These are phyloP conservation scores for Colletotrichum melonis DNA, from an alignment of 2,329 filamentous ascomycete genomes.

Conservation along the genomic window DNA sequence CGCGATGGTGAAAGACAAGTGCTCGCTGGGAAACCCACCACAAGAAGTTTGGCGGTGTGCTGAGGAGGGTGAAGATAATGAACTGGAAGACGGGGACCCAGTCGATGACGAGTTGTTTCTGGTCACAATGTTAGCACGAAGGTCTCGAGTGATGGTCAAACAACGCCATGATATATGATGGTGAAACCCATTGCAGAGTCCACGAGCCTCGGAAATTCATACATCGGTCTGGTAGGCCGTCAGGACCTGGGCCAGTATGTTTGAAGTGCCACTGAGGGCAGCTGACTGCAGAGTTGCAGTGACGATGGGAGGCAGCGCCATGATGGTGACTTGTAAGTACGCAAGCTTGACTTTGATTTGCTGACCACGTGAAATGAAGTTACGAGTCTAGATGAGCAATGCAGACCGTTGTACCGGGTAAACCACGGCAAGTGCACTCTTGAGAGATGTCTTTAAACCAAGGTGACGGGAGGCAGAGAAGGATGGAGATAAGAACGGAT, in stretches of 20 bases:
- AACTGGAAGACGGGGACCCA: conserved; percentile 80
- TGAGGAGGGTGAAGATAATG: conserved; percentile 77
- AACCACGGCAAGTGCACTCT: not conserved
- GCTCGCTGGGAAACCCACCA: conserved; percentile 66
- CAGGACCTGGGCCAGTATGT: conserved; percentile 79
- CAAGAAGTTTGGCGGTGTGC: conserved; percentile 84
- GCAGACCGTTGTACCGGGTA: not conserved
- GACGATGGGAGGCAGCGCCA: conserved; percentile 63
- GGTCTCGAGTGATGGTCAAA: not conserved
- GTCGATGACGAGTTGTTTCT: conserved; percentile 73
- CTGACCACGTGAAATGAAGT: not conserved
- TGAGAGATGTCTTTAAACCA: not conserved
- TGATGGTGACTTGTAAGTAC: conserved; percentile 31
- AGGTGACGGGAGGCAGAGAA: not conserved
- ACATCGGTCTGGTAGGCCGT: conserved; percentile 71
- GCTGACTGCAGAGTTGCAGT: conserved; percentile 74
- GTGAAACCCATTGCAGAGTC: not conserved
- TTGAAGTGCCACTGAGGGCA: conserved; percentile 74
- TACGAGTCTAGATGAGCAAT: not conserved
- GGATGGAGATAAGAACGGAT: not conserved
- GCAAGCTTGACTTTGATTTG: not conserved
- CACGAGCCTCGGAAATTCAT: conserved; percentile 39
- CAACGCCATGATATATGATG: not conserved
- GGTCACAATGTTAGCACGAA: conserved; percentile 20
- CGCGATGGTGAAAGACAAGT: not conserved